A percentile compares a stretch with the other conserved stretches of the same genome.
phyloP scores from a whole-genome alignment of 164 flowering plant genomes.

The Macadamia integrifolia region DNA sequence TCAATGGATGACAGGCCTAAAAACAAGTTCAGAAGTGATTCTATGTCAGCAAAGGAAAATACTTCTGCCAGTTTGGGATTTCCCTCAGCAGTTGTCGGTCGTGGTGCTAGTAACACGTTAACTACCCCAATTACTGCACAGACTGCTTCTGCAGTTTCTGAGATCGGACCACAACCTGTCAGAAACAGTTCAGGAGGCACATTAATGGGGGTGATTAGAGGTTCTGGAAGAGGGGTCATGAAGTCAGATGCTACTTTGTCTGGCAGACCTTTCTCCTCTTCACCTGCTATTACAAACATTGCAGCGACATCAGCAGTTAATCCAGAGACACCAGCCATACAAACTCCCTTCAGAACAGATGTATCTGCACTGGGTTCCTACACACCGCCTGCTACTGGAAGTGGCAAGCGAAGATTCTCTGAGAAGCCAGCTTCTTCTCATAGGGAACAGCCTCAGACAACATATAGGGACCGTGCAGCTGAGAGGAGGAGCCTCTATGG shows the following conservation, averaged over 20 bases:
- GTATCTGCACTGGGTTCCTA: constrained; percentile 82
- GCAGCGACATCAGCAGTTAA: constrained; percentile 26
- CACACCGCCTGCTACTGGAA: constrained; percentile 53
- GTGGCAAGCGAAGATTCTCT: constrained; percentile 90
- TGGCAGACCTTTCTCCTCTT: constrained; percentile 23
- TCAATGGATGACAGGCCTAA: constrained; percentile 46
- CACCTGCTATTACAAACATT: constrained; percentile 19
- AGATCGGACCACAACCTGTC: constrained; percentile 46
- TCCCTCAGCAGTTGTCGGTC: constrained; percentile 11
- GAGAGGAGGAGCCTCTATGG: constrained; percentile 95
- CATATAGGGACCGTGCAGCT: constrained; percentile 96
- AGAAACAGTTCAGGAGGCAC: constrained; percentile 68
- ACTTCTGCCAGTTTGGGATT: constrained; percentile 29
- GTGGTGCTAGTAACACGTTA: constrained; percentile 15
- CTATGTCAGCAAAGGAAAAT: constrained; percentile 34
- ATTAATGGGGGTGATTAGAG: constrained; percentile 84
- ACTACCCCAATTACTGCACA: constrained; percentile 20
- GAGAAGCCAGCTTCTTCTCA: constrained; percentile 58
- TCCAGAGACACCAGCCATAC: constrained; percentile 27
- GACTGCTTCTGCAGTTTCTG: constrained; percentile 35
- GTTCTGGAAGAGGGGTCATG: constrained; percentile 70
- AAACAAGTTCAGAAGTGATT: constrained; percentile 47
- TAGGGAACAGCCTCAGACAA: constrained; percentile 56
- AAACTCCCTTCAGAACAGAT: constrained; percentile 75
- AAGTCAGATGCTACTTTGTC: constrained; percentile 57